Conservation (phyloP, 2,329 filamentous ascomycete genomes). For the Fusarium sp. region DNA sequence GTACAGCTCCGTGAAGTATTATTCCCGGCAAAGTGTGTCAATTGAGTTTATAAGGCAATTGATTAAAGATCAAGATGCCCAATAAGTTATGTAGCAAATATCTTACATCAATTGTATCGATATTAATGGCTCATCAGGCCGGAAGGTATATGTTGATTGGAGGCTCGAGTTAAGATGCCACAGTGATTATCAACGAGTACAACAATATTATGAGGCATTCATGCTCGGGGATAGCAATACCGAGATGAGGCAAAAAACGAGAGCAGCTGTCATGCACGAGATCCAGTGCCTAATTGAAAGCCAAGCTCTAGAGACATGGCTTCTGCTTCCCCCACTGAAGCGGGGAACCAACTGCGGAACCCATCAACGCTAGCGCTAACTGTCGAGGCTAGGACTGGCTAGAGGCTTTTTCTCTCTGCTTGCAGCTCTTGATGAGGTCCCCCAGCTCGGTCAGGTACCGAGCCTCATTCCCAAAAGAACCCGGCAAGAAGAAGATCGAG, state of each 20-base stretch:
- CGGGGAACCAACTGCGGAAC: conserved; percentile 35
- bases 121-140: not conserved
- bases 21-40: conserved; percentile 17
- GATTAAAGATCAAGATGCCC: not conserved
- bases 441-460: conserved; percentile 48
- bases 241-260: conserved; percentile 39
- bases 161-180: not conserved
- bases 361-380: conserved; percentile 39
- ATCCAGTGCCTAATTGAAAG: conserved; percentile 27
- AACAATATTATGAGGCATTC: conserved; percentile 13
- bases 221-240: conserved; percentile 37
- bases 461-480: conserved; percentile 35
- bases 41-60: conserved; percentile 18
- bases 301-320: conserved; percentile 21
- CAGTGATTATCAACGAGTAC: not conserved
- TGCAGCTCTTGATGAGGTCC: conserved; percentile 41
- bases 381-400: conserved; percentile 41
- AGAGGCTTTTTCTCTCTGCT: conserved; percentile 32
- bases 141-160: not conserved
- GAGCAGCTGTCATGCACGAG: conserved; percentile 29
- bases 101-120: too few species aligned
- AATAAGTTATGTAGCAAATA: too few species aligned
- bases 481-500: conserved; percentile 28
- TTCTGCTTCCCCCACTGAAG: conserved; percentile 28
- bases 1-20: conserved; percentile 27